Conservation (phyloP, 352 stramenopile species). For the Peronospora belbahrii region DNA sequence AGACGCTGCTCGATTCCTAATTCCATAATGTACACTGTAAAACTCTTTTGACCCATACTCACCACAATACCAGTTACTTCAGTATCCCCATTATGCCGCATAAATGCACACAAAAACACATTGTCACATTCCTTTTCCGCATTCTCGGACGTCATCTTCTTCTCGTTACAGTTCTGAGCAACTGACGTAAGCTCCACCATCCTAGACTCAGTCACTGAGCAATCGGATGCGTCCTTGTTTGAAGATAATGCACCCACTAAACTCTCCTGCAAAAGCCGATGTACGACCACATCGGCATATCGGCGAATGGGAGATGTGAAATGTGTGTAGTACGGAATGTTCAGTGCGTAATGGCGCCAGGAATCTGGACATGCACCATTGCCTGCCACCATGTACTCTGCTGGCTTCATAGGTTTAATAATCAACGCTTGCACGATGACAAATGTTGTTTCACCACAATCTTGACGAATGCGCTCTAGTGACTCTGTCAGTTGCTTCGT, state of each 20-base stretch:
- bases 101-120: constrained; percentile 73
- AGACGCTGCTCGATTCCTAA: constrained; percentile 66
- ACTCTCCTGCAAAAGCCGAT: constrained; percentile 57
- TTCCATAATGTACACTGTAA: constrained; percentile 69
- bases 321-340: constrained; percentile 97
- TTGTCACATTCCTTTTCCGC: constrained; percentile 73
- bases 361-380: constrained; percentile 48
- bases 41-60: constrained; percentile 63
- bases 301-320: constrained; percentile 96
- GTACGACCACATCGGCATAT: constrained; percentile 86
- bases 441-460: constrained; percentile 71
- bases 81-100: constrained; percentile 52
- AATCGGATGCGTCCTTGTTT: neutral
- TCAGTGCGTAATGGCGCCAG: constrained; percentile 94
- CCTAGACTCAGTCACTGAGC: constrained; percentile 16
- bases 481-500: constrained; percentile 82
- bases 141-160: constrained; percentile 78
- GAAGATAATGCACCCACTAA: constrained; percentile 12
- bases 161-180: constrained; percentile 77
- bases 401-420: constrained; percentile 92
- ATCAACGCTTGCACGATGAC: constrained; percentile 89
- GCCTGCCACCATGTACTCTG: constrained; percentile 89
- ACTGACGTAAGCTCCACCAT: constrained; percentile 40
- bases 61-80: constrained; percentile 66
- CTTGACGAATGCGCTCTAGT: constrained; percentile 65